These are phyloP conservation scores for Pneumocystis canis DNA, from an alignment of 1,139 yeast genomes.

Conservation along the genomic window DNA sequence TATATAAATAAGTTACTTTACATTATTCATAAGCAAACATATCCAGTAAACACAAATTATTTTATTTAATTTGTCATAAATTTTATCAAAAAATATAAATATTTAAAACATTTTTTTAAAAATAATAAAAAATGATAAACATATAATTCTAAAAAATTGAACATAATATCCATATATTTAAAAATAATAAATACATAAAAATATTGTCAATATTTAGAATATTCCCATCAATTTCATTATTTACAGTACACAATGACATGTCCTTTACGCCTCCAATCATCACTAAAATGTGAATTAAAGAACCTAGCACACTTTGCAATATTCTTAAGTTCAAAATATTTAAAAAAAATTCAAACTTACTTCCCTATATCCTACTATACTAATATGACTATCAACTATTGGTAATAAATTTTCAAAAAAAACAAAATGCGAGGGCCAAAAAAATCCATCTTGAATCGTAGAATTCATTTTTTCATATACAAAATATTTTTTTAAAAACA, in stretches of 20 bases:
- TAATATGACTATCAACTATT: slow-evolving; percentile 23
- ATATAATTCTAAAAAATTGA: too few species aligned
- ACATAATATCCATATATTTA: not conserved
- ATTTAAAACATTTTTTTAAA: not conserved
- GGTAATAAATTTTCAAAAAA: slow-evolving; percentile 49
- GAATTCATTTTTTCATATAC: slow-evolving; percentile 24
- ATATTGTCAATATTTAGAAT: not conserved
- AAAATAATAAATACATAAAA: not conserved
- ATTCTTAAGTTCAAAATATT: not conserved
- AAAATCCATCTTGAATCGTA: slow-evolving; percentile 26
- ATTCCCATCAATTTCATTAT: slow-evolving; percentile 4
- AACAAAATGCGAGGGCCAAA: slow-evolving; percentile 61
- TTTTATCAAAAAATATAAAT: not conserved
- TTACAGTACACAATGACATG: slow-evolving; percentile 49
- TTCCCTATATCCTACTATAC: slow-evolving; percentile 1
- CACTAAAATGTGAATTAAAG: slow-evolving; percentile 72
- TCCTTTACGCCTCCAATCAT: slow-evolving; percentile 73
- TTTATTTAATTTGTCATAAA: too few species aligned
- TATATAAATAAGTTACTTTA: too few species aligned
- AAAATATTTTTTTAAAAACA: slow-evolving; percentile 36
- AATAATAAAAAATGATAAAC: too few species aligned
- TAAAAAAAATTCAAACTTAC: not conserved
- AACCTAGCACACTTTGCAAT: slow-evolving; percentile 31
- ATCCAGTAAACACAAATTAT: not conserved
- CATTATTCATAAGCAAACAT: too few species aligned